Evolutionary conservation across 2,329 filamentous ascomycete species (phyloP).

Genomic region (Fusarium sp.): DNA sequence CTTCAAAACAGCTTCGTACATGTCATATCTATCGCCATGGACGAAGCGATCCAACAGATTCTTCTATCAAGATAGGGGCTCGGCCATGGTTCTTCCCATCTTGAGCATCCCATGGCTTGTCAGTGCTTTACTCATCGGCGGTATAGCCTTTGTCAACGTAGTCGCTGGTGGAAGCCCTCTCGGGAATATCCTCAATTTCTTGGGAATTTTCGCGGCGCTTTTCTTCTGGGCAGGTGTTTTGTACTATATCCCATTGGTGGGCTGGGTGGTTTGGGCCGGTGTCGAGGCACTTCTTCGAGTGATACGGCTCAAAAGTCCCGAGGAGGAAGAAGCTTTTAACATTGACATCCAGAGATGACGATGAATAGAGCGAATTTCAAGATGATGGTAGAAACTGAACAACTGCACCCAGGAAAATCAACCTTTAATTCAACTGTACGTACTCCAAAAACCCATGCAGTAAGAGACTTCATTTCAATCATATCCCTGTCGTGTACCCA

Average conservation of each 20-base stretch:
- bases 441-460: constrained; percentile 11
- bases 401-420: background rate
- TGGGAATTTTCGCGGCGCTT: constrained; percentile 1
- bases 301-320: constrained; percentile 6
- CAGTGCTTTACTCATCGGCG: constrained; percentile 7
- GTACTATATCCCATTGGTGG: constrained; percentile 8
- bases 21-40: constrained; percentile 1
- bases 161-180: constrained; percentile 1
- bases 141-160: constrained; percentile 13
- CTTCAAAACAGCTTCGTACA: constrained; percentile 34
- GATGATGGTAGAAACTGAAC: constrained; percentile 14
- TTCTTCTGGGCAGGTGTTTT: constrained; percentile 5
- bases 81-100: constrained; percentile 28
- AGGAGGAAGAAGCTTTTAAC: constrained; percentile 20
- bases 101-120: constrained; percentile 30
- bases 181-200: too few relatives aligned
- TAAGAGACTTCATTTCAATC: constrained; percentile 15
- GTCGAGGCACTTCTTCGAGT: constrained; percentile 26
- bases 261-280: constrained; percentile 31
- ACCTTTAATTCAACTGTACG: constrained; percentile 15
- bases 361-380: constrained; percentile 23
- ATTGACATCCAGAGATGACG: constrained; percentile 13
- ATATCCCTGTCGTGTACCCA: constrained; percentile 6
- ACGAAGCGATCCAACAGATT: constrained; percentile 13
- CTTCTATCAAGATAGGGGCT: constrained; percentile 33